Conservation (phyloP, 306 rosid genomes). For the Betula pendula region DNA sequence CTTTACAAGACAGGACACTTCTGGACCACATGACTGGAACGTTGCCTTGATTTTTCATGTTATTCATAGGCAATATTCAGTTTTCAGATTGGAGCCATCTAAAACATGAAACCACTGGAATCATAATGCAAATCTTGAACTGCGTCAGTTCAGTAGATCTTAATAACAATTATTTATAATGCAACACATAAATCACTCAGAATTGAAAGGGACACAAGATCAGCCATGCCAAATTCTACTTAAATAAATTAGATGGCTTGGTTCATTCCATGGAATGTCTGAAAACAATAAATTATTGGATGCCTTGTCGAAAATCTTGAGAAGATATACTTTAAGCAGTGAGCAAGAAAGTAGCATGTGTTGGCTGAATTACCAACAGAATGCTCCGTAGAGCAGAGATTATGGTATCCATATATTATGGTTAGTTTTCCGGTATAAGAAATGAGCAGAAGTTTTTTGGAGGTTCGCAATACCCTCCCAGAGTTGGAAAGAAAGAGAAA, state of each 20-base stretch:
- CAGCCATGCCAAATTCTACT: neutral
- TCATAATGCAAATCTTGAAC: neutral
- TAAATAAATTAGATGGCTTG: neutral
- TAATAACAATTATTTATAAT: neutral
- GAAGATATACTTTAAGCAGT: neutral
- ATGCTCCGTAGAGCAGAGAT: neutral
- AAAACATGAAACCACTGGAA: neutral
- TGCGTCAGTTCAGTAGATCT: neutral
- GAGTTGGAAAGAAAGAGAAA: neutral
- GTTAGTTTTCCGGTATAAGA: neutral
- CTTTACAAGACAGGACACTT: neutral
- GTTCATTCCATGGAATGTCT: neutral
- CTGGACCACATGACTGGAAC: neutral
- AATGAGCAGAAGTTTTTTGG: neutral
- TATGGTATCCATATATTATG: neutral
- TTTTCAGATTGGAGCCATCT: neutral
- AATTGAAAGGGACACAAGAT: neutral
- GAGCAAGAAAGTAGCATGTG: neutral
- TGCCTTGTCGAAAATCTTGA: neutral
- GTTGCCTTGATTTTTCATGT: neutral
- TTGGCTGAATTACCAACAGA: neutral
- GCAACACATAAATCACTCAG: neutral
- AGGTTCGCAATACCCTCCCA: neutral
- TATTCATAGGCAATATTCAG: neutral
- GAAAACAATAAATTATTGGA: neutral